Base-by-base conservation (phyloP, 352 stramenopile genomes). In the Phytophthora palmivora region DNA sequence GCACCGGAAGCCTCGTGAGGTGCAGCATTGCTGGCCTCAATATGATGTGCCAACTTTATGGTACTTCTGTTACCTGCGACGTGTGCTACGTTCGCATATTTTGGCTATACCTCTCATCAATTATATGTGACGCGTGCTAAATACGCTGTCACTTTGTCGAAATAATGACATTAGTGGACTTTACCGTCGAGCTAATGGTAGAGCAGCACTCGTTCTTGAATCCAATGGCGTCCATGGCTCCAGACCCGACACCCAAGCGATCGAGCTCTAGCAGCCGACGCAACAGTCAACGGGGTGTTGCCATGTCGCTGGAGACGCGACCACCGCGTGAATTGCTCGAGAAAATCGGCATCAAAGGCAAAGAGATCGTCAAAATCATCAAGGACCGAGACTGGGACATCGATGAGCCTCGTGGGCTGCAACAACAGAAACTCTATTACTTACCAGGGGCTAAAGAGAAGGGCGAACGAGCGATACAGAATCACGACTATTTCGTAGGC, bases 301-400 rank as follows among this genome's bases (percentile, higher is more conserved):
- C 53, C 36, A 74, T 74, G 65, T 70, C 65, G 0, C 11, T 43
- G 5, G 65, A 70, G 24, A 58, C 12, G 37, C 59, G 65, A 2
- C 38, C 54, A 6, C 65, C 65, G 14, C 65, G 65, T 5, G 67
- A 72, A 39, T 37, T 76, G 8, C 38, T 76, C 3, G 38, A 52
- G 33, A 15, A 45, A 22, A 76, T 76, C 39, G 67, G 67, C 3
- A 59, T 76, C 8, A 69, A 47, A 4, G 67, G 67, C 4, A 76
- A 76, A 50, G 67, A 72, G 16, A 52, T 76, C n/a, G 62, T 76
- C 14, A 58, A 41, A 3, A 76, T 72, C 47, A 49, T 72, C 42
- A 66, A 63, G 14, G 30, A 71, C 8, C 36, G 47, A 3, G 11
- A 51, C 15, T 76, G 67, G 67, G 33, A 43, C 1, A 52, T 76